Percentiles rank a stretch among this genome's conserved stretches.
Conservation (phyloP, 371 early-diverging fungal species). For the Blyttiomyces sp. region DNA sequence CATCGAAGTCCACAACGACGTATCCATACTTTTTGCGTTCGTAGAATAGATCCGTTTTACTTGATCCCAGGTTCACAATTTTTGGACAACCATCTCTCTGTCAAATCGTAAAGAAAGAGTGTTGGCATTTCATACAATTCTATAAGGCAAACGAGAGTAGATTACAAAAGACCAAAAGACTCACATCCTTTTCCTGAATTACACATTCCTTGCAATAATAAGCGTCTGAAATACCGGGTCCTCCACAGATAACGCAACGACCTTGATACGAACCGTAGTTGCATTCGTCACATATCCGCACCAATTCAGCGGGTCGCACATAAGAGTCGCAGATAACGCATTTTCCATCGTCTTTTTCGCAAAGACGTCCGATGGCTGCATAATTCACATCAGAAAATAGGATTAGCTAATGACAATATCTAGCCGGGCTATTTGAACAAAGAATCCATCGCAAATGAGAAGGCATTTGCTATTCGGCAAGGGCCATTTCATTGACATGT, state of each 20-base stretch:
- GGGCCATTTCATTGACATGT: no score
- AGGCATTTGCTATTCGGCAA: no score
- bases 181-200: constrained; percentile 84
- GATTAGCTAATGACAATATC: no score
- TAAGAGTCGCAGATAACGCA: constrained; percentile 96
- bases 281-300: constrained; percentile 95
- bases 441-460: no score
- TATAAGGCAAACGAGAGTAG: neutral
- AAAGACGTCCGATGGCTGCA: constrained; percentile 86
- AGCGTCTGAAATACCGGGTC: constrained; percentile 90
- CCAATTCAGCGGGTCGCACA: constrained; percentile 81
- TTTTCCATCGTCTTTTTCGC: constrained; percentile 92
- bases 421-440: no score
- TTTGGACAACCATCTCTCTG: constrained; percentile 96
- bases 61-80: constrained; percentile 59
- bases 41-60: constrained; percentile 77
- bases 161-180: constrained; percentile 9
- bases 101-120: neutral
- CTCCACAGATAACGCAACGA: constrained; percentile 90
- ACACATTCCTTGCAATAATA: constrained; percentile 94
- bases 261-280: constrained; percentile 91
- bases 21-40: constrained; percentile 94
- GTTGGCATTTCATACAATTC: neutral
- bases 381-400: no score
- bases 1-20: no score